phyloP scores from a whole-genome alignment of 805 yeast genomes.

The Pichia membranifaciens region DNA sequence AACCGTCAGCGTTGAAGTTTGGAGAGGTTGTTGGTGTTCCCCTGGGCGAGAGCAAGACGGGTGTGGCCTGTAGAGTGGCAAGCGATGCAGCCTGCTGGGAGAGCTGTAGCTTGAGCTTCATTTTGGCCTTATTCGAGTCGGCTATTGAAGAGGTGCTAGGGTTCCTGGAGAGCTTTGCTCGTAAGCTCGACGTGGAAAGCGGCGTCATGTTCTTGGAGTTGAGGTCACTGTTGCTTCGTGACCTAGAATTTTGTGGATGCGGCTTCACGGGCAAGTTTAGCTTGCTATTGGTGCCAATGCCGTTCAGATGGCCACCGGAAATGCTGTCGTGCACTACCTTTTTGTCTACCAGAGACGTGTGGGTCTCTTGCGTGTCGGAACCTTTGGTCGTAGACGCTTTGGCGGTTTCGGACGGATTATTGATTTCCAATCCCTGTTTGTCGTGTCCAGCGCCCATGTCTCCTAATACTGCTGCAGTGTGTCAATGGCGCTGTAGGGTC shows the following conservation, averaged over 20 bases:
- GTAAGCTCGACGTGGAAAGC: slow-evolving; percentile 4
- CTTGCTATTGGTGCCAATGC: too few species aligned
- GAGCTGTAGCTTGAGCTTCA: slow-evolving; percentile 22
- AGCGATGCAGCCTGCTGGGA: slow-evolving; percentile 19
- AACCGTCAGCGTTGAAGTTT: background rate
- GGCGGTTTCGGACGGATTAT: too few species aligned
- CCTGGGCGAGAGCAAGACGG: slow-evolving; percentile 28
- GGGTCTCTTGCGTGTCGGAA: too few species aligned
- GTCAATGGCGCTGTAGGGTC: too few species aligned
- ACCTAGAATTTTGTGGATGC: background rate
- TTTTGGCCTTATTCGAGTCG: slow-evolving; percentile 11
- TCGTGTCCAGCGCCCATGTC: too few species aligned
- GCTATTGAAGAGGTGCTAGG: slow-evolving; percentile 5
- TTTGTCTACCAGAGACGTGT: too few species aligned
- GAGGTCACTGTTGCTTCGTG: slow-evolving; percentile 8
- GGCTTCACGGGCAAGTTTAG: too few species aligned
- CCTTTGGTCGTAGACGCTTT: too few species aligned
- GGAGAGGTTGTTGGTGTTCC: slow-evolving; percentile 30
- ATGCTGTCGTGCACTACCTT: too few species aligned
- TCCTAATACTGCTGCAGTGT: too few species aligned
- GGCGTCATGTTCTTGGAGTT: background rate
- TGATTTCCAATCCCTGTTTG: too few species aligned
- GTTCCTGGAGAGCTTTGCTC: slow-evolving; percentile 10
- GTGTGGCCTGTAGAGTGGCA: slow-evolving; percentile 15
- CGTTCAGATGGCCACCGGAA: too few species aligned